These are phyloP conservation scores for Cryptosporidium andersoni DNA, from an alignment of 169 alveolate genomes.

Conservation along the genomic window DNA sequence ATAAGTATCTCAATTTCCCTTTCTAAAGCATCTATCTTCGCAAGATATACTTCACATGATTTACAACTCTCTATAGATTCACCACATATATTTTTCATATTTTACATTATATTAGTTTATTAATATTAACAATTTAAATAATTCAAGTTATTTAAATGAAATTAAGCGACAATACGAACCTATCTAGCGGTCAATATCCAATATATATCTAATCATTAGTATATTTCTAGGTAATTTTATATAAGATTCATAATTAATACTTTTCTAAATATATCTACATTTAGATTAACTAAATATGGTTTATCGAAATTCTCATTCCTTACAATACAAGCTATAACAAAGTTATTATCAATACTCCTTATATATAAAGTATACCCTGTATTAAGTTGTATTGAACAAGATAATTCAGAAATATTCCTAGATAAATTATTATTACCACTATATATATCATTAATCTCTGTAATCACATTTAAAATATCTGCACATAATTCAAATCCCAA, in stretches of 20 bases:
- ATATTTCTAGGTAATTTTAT: not conserved
- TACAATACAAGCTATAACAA: constrained; percentile 43
- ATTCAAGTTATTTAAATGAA: too few species aligned
- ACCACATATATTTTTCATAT: too few species aligned
- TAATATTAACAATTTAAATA: too few species aligned
- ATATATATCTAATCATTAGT: not conserved
- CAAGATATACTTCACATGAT: constrained; percentile 24
- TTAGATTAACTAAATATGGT: constrained; percentile 14
- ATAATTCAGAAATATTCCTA: constrained; percentile 5
- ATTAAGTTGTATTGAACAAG: constrained; percentile 34
- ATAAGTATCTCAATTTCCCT: constrained; percentile 58
- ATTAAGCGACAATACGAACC: too few species aligned
- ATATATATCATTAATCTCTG: constrained; percentile 61
- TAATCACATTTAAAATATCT: constrained; percentile 48
- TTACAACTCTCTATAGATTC: not conserved
- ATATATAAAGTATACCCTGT: constrained; percentile 48
- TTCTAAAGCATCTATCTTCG: constrained; percentile 48
- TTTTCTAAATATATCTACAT: constrained; percentile 45
- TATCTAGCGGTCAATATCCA: too few species aligned
- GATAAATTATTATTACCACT: constrained; percentile 9
- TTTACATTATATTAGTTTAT: too few species aligned
- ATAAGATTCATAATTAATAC: constrained; percentile 3
- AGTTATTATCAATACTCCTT: constrained; percentile 17
- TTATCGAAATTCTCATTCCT: constrained; percentile 43
- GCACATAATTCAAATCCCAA: constrained; percentile 62